Percentiles rank a stretch among this genome's conserved stretches.
phyloP scores from a whole-genome alignment of 495 filamentous ascomycete species.

The Talaromyces stipitatus region DNA sequence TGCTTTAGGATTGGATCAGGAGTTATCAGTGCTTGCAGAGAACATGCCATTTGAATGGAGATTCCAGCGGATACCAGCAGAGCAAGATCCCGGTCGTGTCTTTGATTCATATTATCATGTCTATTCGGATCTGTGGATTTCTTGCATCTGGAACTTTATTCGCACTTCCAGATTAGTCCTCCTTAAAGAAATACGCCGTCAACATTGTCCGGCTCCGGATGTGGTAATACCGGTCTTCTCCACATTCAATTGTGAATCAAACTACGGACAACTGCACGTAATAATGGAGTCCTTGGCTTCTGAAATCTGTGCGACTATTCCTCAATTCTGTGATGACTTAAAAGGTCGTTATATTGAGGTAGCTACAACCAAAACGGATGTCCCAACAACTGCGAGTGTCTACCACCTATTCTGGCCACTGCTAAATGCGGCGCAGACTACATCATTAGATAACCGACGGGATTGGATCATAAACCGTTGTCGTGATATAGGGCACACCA shows the following conservation, averaged over 20 bases:
- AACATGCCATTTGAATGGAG: neutral
- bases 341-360: neutral
- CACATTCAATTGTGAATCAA: neutral
- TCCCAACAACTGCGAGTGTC: neutral
- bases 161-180: neutral
- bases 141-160: slow-evolving; percentile 3
- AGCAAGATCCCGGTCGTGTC: neutral
- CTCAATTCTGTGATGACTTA: slow-evolving; percentile 1
- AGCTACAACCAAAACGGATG: neutral
- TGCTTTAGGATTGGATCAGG: neutral
- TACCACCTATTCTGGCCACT: slow-evolving; percentile 2
- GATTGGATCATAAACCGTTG: neutral
- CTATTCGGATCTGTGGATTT: slow-evolving; percentile 3
- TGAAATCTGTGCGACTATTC: slow-evolving; percentile 2
- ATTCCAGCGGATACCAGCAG: neutral
- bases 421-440: neutral
- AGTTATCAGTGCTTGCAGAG: neutral
- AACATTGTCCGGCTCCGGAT: neutral
- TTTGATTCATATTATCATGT: slow-evolving; percentile 2
- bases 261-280: neutral
- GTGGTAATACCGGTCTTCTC: neutral
- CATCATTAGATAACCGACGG: neutral
- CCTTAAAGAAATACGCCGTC: neutral
- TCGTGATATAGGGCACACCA: neutral
- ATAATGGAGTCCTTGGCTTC: neutral